Base-by-base conservation (phyloP, 805 yeast species). In the Kuraishia capsulata region DNA sequence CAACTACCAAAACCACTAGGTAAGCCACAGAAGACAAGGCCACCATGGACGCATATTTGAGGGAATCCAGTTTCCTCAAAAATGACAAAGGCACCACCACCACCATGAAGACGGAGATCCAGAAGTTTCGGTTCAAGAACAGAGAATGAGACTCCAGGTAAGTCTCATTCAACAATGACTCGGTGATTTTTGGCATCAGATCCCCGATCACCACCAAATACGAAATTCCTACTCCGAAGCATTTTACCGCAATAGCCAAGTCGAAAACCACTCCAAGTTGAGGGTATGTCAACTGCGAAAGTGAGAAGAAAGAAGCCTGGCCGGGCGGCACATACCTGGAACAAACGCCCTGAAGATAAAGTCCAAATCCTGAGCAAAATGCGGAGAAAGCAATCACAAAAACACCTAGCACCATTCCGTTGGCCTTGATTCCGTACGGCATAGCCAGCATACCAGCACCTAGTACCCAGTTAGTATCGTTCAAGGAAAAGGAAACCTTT, bases 1-100 rank as follows among this genome's bases (percentile, higher is more conserved):
- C 64, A 14, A 87, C 63, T 1, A 90, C 95, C 40, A 89, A 62
- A 1, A 81, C 51, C 13, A 84, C 74, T 47, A 89, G 67, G 54
- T 89, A 89, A 0, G 73, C 81, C 11, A 88, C 94, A 1, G 96
- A 81, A 4, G 77, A 69, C 18, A 89, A 64, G 1, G 96, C 96
- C 28, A 89, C 65, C 56, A 88, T 62, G 2, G 96, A 85, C 1
- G 96, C 86, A 50, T 85, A 83, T 52, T 84, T 81, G 52, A 89
- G 70, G 8, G 96, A 84, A 53, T 85, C 94, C 43, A 89, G 67
- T 49, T 76, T 77, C 50, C 79, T 73, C 50, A 83, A 65, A 55
- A 79, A 86, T 10, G 92, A 80, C 37, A 90, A 63, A 0, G 88
- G 88, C 3, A 62, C 60, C 5, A 67, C 59, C 14, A 78, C 65